Evolutionary conservation across 768 basidiomycete species (phyloP), one percentile per base, ranked within the genome.

Genomic region (Scleroderma bovista): DNA sequence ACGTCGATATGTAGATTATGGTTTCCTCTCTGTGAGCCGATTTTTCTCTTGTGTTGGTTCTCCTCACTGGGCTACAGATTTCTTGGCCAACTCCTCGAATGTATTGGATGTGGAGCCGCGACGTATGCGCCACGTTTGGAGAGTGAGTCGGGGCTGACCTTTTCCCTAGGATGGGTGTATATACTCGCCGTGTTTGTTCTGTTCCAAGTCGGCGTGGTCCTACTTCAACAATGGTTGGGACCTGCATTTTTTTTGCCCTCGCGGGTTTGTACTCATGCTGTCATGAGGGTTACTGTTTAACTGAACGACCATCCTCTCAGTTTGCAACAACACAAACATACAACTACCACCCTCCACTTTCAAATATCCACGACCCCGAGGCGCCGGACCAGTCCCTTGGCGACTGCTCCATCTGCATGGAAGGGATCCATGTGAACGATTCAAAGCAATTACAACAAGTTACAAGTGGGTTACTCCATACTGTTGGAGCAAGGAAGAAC

Each of bases 331-430:
- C 74, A 6, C 79, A 85, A 57, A 67, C 73, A 15, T 90, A 94
- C 68, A 80, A 95, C 62, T 96, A 95, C 59, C 93, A 94, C 64
- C 93, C 91, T 7, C 72, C 76, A 3, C 69, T 95, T 34, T 48
- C 54, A 13, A 54, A 60, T 17, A 55, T 78, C 2, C 75, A 83
- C 1, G 88, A 92, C 60, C 63, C 85, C 0, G 90, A 93, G 63
- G 76, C 86, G 2, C 83, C 84, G 2, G 84, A 85, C 40, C 81
- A 84, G 55, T 78, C 85, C 3, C 69, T 91, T 15, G 91, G 88
- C 7, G 90, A 94, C 61, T 96, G 93, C 58, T 81, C 90, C 6
- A 94, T 96, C 46, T 95, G 93, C 60, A 93, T 95, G 90, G 93
- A 95, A 51, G 77, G 81, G 5, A 93, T 94, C 54, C 60, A 79